Conservation (phyloP, 2,329 filamentous ascomycete species). For the Aspergillus intermedius region DNA sequence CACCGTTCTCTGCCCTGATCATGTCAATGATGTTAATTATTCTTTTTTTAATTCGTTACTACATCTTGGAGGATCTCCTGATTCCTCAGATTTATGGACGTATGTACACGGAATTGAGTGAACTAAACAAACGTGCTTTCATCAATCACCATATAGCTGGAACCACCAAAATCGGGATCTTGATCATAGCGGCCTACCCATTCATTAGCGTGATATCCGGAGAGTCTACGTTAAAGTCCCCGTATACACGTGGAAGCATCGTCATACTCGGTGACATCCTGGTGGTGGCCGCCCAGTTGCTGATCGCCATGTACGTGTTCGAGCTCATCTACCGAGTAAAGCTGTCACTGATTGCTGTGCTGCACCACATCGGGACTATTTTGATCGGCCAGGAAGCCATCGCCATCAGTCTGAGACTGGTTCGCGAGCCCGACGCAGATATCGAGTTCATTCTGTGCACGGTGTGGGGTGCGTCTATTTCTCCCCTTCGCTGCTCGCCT, state of each 20-base stretch:
- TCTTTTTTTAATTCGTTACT: constrained; percentile 38
- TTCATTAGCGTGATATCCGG: constrained; percentile 36
- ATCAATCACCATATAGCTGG: constrained; percentile 44
- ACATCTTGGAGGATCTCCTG: constrained; percentile 37
- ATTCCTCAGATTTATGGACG: constrained; percentile 29
- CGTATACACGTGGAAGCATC: constrained; percentile 19
- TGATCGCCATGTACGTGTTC: constrained; percentile 44
- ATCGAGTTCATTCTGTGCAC: constrained; percentile 34
- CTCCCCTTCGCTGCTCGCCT: neutral
- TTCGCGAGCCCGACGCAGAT: constrained; percentile 24
- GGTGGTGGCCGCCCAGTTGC: constrained; percentile 34
- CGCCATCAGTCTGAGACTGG: constrained; percentile 28
- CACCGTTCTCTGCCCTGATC: constrained; percentile 21
- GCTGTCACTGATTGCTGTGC: constrained; percentile 36
- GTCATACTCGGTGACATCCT: constrained; percentile 40
- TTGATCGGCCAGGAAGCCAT: constrained; percentile 39
- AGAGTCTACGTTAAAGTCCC: constrained; percentile 24
- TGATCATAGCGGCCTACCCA: constrained; percentile 37
- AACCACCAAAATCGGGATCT: constrained; percentile 35
- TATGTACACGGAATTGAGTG: constrained; percentile 31
- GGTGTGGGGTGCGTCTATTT: constrained; percentile 31
- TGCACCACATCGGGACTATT: constrained; percentile 38
- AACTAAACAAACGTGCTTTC: constrained; percentile 35
- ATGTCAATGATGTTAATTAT: constrained; percentile 20
- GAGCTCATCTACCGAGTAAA: constrained; percentile 40